Evolutionary conservation across 306 rosid genomes (phyloP), one percentile per base, ranked within the genome.

Genomic region (Quercus engelmannii): DNA sequence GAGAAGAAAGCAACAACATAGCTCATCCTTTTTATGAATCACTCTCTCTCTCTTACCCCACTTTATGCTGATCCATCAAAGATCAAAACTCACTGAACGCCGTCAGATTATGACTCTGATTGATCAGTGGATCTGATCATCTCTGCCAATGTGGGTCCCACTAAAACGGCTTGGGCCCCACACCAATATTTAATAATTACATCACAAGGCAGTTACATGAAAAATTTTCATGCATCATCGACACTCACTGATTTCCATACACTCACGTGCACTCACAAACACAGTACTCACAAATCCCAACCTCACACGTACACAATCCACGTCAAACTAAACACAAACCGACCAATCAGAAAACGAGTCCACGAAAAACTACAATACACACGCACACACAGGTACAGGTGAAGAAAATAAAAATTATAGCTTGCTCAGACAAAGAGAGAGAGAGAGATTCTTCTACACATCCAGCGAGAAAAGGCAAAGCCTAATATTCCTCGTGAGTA

Each of bases 401-500:
- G 12, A 8, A 8, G 46, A 41, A 41, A 41, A 41, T 41, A 11
- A 41, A 41, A 41, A 41, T 41, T 41, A 41, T 41, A 8, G 12
- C 76, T 80, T 38, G 61, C 82, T 4, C 26, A 69, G 77, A 17
- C 33, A 0, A 15, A 8, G 83, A 74, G 85, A 83, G 87, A 83
- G 83, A 76, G 83, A 83, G 86, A 83, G 86, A 82, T 85, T 82
- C 87, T 76, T 83, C 85, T 74, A 54, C 83, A 51, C 86, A 76
- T 74, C 79, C 83, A 78, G 90, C 85, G 83, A 81, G 72, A 81
- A 71, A 81, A 81, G 61, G 71, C 28, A 84, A 80, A 83, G 82
- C 87, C 87, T 82, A n/a, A n/a, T n/a, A 86, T 59, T 88, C 85
- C 94, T 90, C 92, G 94, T 85, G 91, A 87, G 46, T 64, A 21